Percentiles rank a stretch among this genome's conserved stretches.
phyloP scores from a whole-genome alignment of 2,329 filamentous ascomycete species.

The Metarhizium anisopliae region DNA sequence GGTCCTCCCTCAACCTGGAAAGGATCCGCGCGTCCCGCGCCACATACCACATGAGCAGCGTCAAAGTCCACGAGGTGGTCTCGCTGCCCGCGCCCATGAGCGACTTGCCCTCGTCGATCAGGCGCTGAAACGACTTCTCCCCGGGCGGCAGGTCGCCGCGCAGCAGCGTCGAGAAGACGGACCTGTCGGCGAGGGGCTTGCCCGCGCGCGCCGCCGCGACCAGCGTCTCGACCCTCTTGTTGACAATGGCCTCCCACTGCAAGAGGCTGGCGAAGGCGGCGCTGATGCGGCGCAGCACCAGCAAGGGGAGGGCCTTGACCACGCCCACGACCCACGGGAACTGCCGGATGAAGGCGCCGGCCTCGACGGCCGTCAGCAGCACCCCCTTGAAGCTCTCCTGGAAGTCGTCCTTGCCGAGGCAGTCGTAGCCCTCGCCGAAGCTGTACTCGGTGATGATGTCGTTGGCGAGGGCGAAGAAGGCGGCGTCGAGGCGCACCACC shows the following conservation, averaged over 20 bases:
- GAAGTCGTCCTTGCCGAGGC: not conserved
- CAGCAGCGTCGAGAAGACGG: slow-evolving; percentile 20
- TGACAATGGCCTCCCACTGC: not conserved
- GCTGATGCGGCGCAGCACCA: not conserved
- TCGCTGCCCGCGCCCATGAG: slow-evolving; percentile 27
- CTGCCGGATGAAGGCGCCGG: not conserved
- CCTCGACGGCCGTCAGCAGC: not conserved
- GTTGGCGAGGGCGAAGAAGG: not conserved
- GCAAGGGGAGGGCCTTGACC: not conserved
- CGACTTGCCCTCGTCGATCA: slow-evolving; percentile 22
- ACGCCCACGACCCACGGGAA: slow-evolving; percentile 1
- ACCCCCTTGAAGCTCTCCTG: not conserved
- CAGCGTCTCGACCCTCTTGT: not conserved
- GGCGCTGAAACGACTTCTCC: slow-evolving; percentile 22
- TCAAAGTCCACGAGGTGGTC: slow-evolving; percentile 25
- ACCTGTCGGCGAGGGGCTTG: not conserved
- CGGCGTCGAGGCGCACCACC: not conserved
- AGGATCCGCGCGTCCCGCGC: slow-evolving; percentile 21
- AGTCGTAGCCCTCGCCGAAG: slow-evolving; percentile 1
- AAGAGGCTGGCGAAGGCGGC: not conserved
- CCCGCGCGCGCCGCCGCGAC: not conserved
- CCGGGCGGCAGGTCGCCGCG: slow-evolving; percentile 18
- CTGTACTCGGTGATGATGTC: slow-evolving; percentile 4
- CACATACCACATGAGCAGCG: slow-evolving; percentile 25
- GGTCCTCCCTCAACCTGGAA: slow-evolving; percentile 12